Base-by-base conservation (phyloP, 2,329 filamentous ascomycete species). In the Nannizzia gypsea region DNA sequence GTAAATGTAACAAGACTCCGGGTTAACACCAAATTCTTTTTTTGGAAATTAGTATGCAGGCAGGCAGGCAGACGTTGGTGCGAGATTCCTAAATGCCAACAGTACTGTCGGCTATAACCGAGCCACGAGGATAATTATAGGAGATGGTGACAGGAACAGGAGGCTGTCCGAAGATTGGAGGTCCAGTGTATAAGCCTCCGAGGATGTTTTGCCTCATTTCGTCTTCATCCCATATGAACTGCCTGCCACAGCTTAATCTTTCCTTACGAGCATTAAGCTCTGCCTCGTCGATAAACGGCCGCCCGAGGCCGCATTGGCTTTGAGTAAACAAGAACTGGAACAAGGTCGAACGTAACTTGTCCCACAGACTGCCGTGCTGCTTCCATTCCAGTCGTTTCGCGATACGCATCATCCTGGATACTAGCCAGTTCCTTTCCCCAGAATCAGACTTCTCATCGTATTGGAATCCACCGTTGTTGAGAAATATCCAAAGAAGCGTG, bases 311-410 rank as follows among this genome's bases (percentile, higher is more conserved):
- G 57, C 69, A 71, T 34, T 68, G 67, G 48, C 68, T 67, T 56
- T 71, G 69, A 3, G 67, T 66, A 17, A 62, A 36, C 9, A 71
- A 56, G 28, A 70, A 69, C 44, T 65, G 63, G 13, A 69, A 65
- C 3, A 71, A 60, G 1, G 66, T 64, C 22, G 61, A 61, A 5
- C 68, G 67, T 15, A 71, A 58, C 24, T 63, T 60, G 59, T 70
- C 67, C 69, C 69, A 71, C 34, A 67, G 63, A 3, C 63, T 63
- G 6, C 67, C 67, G 20, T 65, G 59, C 40, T 61, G 66, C 60
- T 66, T 69, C 67, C 68, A 69, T 60, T 70, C 68, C n/a, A 70
- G 62, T 15, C 65, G 64, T 58, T 71, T 71, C 28, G 66, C 66
- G 15, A 70, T 64, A 26, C 69, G 67, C 36, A 71, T 57, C 68